These are phyloP conservation scores for Nemania sp. DNA, from an alignment of 2,329 filamentous ascomycete species.

Conservation along the genomic window DNA sequence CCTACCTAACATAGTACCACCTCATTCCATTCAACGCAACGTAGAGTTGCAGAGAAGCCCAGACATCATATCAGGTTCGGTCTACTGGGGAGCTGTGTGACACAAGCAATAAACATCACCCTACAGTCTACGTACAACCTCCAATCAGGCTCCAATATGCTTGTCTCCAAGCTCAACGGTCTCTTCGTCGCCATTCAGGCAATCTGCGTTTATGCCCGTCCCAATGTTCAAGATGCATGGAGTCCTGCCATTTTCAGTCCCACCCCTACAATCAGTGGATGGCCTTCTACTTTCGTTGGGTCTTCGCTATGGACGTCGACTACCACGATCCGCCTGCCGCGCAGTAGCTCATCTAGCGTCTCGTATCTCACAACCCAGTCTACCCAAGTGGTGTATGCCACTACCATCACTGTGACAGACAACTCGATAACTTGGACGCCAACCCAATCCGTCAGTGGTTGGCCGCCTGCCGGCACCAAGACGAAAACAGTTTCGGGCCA, in stretches of 20 bases:
- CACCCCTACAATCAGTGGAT: conserved; percentile 15
- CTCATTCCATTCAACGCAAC: no score
- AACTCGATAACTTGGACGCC: conserved; percentile 21
- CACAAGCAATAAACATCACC: no score
- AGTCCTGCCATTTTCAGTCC: conserved; percentile 13
- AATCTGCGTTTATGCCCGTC: conserved; percentile 17
- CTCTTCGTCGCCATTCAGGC: conserved; percentile 21
- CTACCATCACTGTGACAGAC: conserved; percentile 26
- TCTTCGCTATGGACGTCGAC: conserved; percentile 2
- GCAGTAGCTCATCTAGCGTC: background rate
- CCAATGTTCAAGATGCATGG: conserved; percentile 6
- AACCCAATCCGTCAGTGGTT: conserved; percentile 16
- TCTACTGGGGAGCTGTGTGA: background rate
- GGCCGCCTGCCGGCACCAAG: conserved; percentile 9
- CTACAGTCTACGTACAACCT: background rate
- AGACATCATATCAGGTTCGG: conserved; percentile 1
- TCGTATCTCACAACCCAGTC: conserved; percentile 9
- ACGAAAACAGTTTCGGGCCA: conserved; percentile 11
- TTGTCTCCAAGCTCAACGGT: conserved; percentile 8
- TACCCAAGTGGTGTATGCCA: conserved; percentile 17
- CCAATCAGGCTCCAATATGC: conserved; percentile 19
- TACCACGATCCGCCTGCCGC: conserved; percentile 8
- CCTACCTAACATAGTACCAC: no score
- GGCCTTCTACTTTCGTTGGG: conserved; percentile 9
- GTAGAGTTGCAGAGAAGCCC: no score